Percentiles rank a stretch among this genome's conserved stretches.
These are phyloP conservation scores for Lepiota venenata DNA, from an alignment of 768 basidiomycete species.

Conservation along the genomic window DNA sequence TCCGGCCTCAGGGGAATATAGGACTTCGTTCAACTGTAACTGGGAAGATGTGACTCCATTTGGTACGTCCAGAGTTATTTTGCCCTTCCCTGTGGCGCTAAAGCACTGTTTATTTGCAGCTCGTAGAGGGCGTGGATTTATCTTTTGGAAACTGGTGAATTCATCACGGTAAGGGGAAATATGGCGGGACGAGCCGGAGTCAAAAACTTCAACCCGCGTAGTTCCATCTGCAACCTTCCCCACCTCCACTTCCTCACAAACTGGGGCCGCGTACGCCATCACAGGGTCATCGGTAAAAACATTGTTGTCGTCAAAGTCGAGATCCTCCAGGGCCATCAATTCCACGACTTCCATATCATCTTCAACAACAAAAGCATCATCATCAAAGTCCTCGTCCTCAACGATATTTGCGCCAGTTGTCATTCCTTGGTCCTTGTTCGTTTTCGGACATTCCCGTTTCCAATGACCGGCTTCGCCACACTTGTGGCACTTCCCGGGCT, in stretches of 20 bases:
- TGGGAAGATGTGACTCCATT: slow-evolving; percentile 18
- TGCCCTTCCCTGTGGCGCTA: slow-evolving; percentile 24
- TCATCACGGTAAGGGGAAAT: slow-evolving; percentile 25
- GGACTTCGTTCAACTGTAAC: too few relatives aligned
- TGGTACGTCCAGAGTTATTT: slow-evolving; percentile 29
- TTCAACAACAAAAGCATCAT: neutral
- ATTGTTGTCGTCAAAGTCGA: too few relatives aligned
- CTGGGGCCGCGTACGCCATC: too few relatives aligned
- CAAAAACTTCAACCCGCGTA: slow-evolving; percentile 1
- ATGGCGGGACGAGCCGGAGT: slow-evolving; percentile 29
- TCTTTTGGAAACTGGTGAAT: slow-evolving; percentile 21
- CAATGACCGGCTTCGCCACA: slow-evolving; percentile 25
- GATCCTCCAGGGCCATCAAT: too few relatives aligned
- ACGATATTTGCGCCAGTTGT: neutral
- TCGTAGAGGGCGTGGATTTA: slow-evolving; percentile 21
- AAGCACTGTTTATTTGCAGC: slow-evolving; percentile 32
- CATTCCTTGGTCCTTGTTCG: slow-evolving; percentile 16
- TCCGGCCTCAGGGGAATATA: slow-evolving; percentile 32
- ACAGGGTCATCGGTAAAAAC: too few relatives aligned
- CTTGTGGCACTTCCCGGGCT: slow-evolving; percentile 25
- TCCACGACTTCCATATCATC: too few relatives aligned
- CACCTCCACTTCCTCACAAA: neutral
- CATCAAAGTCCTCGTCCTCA: too few relatives aligned
- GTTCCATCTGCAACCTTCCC: neutral
- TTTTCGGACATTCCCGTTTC: slow-evolving; percentile 19